Evolutionary conservation across 176 grass and related monocot genomes (phyloP), one percentile per base, ranked within the genome.

Genomic region (Oryza nivara): DNA sequence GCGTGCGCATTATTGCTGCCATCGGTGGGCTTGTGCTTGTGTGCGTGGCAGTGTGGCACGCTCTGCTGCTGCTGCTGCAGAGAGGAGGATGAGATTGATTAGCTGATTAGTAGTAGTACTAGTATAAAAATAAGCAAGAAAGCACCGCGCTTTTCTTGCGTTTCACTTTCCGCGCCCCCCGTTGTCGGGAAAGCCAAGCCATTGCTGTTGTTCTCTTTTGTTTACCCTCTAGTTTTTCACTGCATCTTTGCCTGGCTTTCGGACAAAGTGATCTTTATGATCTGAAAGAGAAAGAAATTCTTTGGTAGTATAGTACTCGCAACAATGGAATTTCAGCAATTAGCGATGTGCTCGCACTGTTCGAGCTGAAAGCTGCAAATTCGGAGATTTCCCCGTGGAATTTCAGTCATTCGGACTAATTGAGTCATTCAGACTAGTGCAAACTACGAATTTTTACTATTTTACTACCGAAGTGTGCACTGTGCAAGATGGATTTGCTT

Each of bases 1-100:
- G 69, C 38, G 45, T 30, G 54, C 80, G 68, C 68, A 90, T 86
- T 90, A 90, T 90, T 83, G 79, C 74, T 86, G 79, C 74, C 9
- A 4, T 13, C 52, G 71, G 58, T 77, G 43, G 43, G 78, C 78
- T 58, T 32, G 67, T 63, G 51, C 70, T 34, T 44, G 75, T 47
- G 67, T 76, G 67, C 65, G 74, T 77, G 65, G 49, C 67, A 19
- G 48, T 51, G 52, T 56, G 52, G 6, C 58, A n/a, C 58, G 20
- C 58, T 63, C 58, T 63, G 58, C 58, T 66, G 45, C 58, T 66
- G 45, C 20, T 63, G 58, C 58, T 66, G 45, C 77, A 51, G 72
- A 67, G 23, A 80, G 51, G 75, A 45, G 49, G 49, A 38, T 16
- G 20, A 73, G 11, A n/a, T 63, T 23, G 11, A n/a, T 63, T 23